phyloP scores from a whole-genome alignment of 176 grass and related monocot species.

The Calamus simplicifolius region DNA sequence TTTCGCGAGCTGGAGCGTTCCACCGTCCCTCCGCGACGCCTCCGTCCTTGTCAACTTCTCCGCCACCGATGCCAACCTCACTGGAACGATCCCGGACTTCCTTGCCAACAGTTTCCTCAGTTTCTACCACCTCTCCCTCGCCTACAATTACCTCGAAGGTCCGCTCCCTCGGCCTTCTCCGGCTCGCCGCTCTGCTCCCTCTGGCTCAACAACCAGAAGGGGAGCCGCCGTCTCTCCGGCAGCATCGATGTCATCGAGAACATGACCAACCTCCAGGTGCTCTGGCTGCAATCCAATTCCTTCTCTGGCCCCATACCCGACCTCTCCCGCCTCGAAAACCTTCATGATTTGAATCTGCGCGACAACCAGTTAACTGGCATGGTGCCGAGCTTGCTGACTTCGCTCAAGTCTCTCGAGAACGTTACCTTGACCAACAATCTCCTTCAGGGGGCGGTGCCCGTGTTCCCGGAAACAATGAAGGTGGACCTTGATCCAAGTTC shows the following conservation, averaged over 20 bases:
- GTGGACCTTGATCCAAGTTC: conserved; percentile 4
- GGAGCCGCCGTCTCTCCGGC: background rate
- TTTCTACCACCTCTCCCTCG: conserved; percentile 21
- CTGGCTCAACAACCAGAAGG: conserved; percentile 38
- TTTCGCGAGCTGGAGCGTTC: conserved; percentile 17
- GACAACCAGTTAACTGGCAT: conserved; percentile 35
- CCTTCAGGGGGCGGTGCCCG: conserved; percentile 25
- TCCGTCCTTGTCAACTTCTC: conserved; percentile 24
- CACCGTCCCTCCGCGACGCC: conserved; percentile 1
- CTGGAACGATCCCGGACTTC: conserved; percentile 21
- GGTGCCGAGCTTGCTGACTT: conserved; percentile 23
- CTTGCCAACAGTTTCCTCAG: conserved; percentile 13
- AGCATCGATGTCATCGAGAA: conserved; percentile 22
- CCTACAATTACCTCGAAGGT: conserved; percentile 6
- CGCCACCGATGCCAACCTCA: conserved; percentile 14
- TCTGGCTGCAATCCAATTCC: conserved; percentile 20
- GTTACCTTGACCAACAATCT: conserved; percentile 24
- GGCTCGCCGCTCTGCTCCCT: conserved; percentile 22
- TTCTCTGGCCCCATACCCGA: conserved; percentile 30
- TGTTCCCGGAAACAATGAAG: conserved; percentile 17
- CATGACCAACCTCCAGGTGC: conserved; percentile 6
- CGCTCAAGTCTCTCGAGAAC: conserved; percentile 13
- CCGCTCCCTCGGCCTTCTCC: conserved; percentile 3
- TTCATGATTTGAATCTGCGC: conserved; percentile 13
- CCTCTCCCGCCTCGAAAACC: conserved; percentile 15